Base-by-base conservation (phyloP, 257 asterid genomes). In the Przewalskia tangutica region DNA sequence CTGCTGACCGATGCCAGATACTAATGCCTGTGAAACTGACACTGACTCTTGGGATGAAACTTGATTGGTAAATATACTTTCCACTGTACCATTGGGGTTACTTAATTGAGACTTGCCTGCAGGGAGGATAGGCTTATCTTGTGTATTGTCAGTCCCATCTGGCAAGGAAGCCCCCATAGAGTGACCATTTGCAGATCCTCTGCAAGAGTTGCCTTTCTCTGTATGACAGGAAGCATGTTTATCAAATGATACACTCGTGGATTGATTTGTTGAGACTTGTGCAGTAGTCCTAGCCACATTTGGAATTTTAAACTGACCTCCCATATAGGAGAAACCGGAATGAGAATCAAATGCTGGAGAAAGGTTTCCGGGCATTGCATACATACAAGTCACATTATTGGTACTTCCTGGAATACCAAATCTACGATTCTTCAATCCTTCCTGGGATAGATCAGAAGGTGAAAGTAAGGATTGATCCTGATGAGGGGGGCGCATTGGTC, bases 271-370 rank as follows among this genome's bases (percentile, higher is more conserved):
- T 17, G 87, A 83, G 65, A 82, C 77, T 75, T 87, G 90, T 77
- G 92, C 92, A 82, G 92, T 83, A 68, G 80, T 84, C 83, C 88
- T 82, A 60, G 82, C 65, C 77, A 71, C 83, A 62, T 90, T 91
- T 77, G 90, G 90, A 84, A 82, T 84, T 84, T 89, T 92, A 84
- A 87, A 84, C 66, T 87, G 89, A 83, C 85, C 90, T 89, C 85
- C 84, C n/a, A 85, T 34, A 79, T 83, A 81, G 9, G 88, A 88
- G 85, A 82, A 83, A 84, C 90, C 92, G 85, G 94, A 87, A 73
- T 11, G 62, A 73, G 79, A 73, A 86, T 82, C 81, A 71, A 81
- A 83, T 23, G 88, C 78, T n/a, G 90, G 82, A 77, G 89, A 27
- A 51, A 11, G 17, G 6, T 51, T 51, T 51, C 55, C 55, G 16